Evolutionary conservation across 2,329 filamentous ascomycete genomes (phyloP), one percentile per base, ranked within the genome.

Genomic region (Apiospora marii): DNA sequence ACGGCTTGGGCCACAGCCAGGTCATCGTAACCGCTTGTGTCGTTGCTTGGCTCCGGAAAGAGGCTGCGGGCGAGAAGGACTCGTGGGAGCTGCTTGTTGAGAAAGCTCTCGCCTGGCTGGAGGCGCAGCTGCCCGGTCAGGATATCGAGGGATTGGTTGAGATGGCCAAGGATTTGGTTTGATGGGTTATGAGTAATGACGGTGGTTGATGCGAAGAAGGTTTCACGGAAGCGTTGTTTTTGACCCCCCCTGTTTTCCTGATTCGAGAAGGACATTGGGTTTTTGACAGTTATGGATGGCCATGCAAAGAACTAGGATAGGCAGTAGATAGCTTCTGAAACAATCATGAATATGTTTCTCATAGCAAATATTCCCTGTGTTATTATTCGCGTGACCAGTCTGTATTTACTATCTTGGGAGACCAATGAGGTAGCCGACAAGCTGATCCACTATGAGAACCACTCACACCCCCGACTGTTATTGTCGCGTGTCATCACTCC

Each of bases 51-150:
- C 79, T 93, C 74, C 85, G 88, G 76, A 79, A 70, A 53, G 85
- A 83, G 71, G 76, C 89, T 72, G 75, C 48, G 0, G 80, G 74
- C 0, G 83, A 88, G 69, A 81, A 83, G 78, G 91, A 90, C 2
- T 84, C 85, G 8, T 93, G 91, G 91, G 90, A 91, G 74, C 83
- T 93, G 84, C 81, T 93, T 51, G 89, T 87, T 22, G 86, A 87
- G 13, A 92, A 92, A 83, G 90, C 88, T 0, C 84, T 82, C 76
- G 77, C 67, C 0, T 92, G 89, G 88, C 70, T 91, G 46, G 30
- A 30, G 19, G 14, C 16, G 3, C 58, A 67, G 30, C 3, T 41
- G 58, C 27, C 58, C 16, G 58, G 27, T 0, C 16, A 34, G 16
- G 58, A 37, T 4, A 16, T 41, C 14, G 58, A 67, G n/a, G 58